phyloP scores from a whole-genome alignment of 2,329 filamentous ascomycete genomes.

The Fusarium globosum region DNA sequence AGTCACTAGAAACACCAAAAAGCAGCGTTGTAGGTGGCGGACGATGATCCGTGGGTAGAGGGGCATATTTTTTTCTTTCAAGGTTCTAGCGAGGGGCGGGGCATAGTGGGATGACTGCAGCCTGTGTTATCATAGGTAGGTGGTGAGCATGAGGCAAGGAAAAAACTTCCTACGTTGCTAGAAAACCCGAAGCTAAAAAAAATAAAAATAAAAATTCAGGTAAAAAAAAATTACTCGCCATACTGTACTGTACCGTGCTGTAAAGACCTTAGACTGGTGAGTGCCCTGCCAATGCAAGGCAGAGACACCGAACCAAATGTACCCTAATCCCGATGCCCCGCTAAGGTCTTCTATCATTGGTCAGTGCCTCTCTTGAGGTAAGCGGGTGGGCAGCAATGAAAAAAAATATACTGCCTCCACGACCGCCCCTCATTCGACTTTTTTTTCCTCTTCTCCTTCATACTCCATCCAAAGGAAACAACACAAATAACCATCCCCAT shows the following conservation, averaged over 20 bases:
- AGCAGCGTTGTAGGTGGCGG: constrained; percentile 23
- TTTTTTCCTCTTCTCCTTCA: constrained; percentile 52
- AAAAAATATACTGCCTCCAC: constrained; percentile 53
- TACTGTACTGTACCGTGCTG: background rate
- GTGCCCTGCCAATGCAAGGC: constrained; percentile 5
- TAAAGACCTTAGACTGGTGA: constrained; percentile 4
- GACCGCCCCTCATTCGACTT: constrained; percentile 53
- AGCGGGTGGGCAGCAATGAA: constrained; percentile 48
- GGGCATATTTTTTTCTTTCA: constrained; percentile 15
- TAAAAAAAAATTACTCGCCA: constrained; percentile 13
- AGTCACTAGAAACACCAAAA: constrained; percentile 22
- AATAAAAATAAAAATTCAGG: background rate
- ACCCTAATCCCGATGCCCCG: constrained; percentile 45
- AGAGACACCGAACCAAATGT: constrained; percentile 31
- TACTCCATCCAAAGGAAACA: constrained; percentile 45
- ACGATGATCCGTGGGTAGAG: constrained; percentile 26
- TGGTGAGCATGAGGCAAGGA: background rate
- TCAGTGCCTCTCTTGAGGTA: constrained; percentile 41
- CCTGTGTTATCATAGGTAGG: background rate
- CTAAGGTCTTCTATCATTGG: constrained; percentile 40
- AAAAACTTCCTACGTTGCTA: constrained; percentile 2
- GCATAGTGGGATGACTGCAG: constrained; percentile 18
- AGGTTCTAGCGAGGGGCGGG: constrained; percentile 11
- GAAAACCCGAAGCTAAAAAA: background rate
- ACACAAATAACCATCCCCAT: constrained; percentile 50